Conservation (phyloP, 2,329 filamentous ascomycete species). For the Metarhizium anisopliae region DNA sequence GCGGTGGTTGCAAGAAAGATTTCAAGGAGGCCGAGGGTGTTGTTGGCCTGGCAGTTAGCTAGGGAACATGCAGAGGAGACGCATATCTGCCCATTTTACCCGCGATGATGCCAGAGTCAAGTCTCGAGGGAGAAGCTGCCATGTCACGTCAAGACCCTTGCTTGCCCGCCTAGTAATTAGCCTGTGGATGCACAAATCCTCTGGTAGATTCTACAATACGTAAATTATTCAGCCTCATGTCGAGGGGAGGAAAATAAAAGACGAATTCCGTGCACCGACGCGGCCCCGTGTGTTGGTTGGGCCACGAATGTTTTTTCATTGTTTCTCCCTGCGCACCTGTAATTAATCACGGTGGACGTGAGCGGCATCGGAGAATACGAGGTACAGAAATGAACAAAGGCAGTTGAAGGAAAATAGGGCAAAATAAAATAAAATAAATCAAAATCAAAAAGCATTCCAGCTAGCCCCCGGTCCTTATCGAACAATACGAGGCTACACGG, state of each 20-base stretch:
- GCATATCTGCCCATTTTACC: no score
- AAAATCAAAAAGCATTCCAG: neutral
- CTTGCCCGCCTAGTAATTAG: neutral
- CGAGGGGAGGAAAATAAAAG: no score
- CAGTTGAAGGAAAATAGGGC: no score
- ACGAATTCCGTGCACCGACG: no score
- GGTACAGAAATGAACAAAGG: neutral
- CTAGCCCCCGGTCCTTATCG: neutral
- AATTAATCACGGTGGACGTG: neutral
- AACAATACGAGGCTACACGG: neutral
- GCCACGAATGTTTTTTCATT: neutral
- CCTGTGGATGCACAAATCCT: neutral
- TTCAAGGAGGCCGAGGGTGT: neutral
- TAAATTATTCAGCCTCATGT: neutral
- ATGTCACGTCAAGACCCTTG: neutral
- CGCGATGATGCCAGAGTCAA: neutral
- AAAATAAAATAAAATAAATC: neutral
- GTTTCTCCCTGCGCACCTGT: neutral
- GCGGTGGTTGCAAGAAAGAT: neutral
- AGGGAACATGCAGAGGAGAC: neutral
- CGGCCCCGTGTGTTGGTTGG: neutral
- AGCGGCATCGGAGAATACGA: neutral
- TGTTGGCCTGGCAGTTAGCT: neutral
- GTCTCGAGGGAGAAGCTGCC: neutral
- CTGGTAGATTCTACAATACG: neutral